Percentiles rank a stretch among this genome's conserved stretches.
Evolutionary conservation across 306 rosid genomes (phyloP).

Genomic region (Crotalaria pallida): DNA sequence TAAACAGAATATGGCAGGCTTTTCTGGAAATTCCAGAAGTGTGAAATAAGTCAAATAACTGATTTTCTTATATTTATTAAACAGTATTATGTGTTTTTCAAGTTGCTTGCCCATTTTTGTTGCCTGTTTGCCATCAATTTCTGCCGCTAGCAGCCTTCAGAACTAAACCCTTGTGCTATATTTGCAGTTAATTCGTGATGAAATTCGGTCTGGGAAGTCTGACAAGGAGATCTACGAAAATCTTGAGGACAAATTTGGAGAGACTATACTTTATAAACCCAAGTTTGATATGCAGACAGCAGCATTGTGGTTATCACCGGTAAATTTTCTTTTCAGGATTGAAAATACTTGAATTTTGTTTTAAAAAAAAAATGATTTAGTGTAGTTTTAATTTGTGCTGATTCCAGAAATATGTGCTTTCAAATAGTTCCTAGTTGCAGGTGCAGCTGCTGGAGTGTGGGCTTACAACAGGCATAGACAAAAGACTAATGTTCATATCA

Average conservation of each 20-base stretch:
- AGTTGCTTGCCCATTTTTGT: constrained; percentile 1
- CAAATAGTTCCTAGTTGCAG: constrained; percentile 34
- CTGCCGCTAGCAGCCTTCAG: not conserved
- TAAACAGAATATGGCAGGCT: not conserved
- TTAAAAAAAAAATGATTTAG: no score
- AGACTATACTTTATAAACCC: constrained; percentile 73
- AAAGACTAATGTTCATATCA: constrained; percentile 66
- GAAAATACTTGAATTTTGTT: constrained; percentile 15
- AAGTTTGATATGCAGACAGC: constrained; percentile 97
- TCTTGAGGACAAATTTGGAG: constrained; percentile 84
- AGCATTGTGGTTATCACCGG: constrained; percentile 89
- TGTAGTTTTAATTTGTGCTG: constrained; percentile 10
- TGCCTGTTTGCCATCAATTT: not conserved
- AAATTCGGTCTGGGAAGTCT: constrained; percentile 64
- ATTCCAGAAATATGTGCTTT: constrained; percentile 22
- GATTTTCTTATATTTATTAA: not conserved
- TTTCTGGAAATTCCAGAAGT: not conserved
- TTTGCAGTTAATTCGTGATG: constrained; percentile 82
- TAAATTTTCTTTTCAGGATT: constrained; percentile 11
- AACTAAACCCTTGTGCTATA: not conserved
- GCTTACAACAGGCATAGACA: constrained; percentile 58
- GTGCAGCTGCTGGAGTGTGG: constrained; percentile 68
- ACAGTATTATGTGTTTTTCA: not conserved
- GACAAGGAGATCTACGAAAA: constrained; percentile 82
- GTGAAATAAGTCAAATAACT: not conserved